These are phyloP conservation scores for Solanum acaule DNA, from an alignment of 257 asterid species.

Conservation along the genomic window DNA sequence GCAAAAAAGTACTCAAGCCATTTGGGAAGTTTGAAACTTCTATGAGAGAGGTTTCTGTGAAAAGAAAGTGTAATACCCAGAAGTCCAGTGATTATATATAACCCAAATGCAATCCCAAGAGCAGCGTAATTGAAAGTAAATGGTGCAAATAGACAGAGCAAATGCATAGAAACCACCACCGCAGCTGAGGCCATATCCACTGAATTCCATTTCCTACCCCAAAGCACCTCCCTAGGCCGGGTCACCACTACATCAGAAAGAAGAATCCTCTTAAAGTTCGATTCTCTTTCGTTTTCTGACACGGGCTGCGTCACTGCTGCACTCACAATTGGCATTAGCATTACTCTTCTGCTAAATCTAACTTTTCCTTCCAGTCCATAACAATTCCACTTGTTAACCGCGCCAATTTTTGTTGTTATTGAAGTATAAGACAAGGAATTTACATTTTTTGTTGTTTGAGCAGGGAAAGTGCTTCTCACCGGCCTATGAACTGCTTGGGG, in stretches of 20 bases:
- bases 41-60: constrained; percentile 67
- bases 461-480: background rate
- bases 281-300: constrained; percentile 25
- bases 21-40: constrained; percentile 77
- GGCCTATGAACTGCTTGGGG: constrained; percentile 5
- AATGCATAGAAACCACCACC: constrained; percentile 52
- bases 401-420: background rate
- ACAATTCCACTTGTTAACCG: background rate
- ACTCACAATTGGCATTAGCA: constrained; percentile 11
- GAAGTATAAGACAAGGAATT: background rate
- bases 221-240: constrained; percentile 30
- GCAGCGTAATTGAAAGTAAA: constrained; percentile 64
- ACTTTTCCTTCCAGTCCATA: background rate
- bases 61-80: constrained; percentile 75
- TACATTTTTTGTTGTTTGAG: constrained; percentile 3
- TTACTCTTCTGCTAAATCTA: constrained; percentile 8
- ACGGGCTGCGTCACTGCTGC: constrained; percentile 27
- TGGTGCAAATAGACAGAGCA: constrained; percentile 50
- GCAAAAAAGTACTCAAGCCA: constrained; percentile 81
- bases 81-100: constrained; percentile 65
- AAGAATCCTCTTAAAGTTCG: constrained; percentile 37
- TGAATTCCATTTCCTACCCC: constrained; percentile 56
- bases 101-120: constrained; percentile 35
- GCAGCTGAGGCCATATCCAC: constrained; percentile 36
- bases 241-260: constrained; percentile 62